phyloP scores from a whole-genome alignment of 2,329 filamentous ascomycete species.

The Pseudocercospora macadamiae region DNA sequence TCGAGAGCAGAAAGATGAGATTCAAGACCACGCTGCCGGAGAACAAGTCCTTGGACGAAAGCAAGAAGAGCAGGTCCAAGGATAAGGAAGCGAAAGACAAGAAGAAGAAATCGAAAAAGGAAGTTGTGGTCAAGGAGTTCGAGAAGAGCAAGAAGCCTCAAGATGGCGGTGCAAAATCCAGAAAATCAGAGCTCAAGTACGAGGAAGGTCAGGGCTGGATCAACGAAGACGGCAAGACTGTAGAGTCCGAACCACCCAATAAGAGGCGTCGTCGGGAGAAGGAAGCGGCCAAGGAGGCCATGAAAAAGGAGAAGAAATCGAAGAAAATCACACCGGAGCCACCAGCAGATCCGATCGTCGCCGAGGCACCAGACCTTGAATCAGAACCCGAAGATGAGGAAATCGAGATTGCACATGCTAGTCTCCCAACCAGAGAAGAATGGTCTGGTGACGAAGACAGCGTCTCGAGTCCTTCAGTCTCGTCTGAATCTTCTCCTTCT shows the following conservation, averaged over 20 bases:
- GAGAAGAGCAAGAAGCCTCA: slow-evolving; percentile 72
- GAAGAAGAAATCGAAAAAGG: slow-evolving; percentile 59
- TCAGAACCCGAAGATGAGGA: slow-evolving; percentile 19
- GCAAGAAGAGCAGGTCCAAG: slow-evolving; percentile 65
- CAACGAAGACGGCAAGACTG: slow-evolving; percentile 73
- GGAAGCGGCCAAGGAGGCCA: slow-evolving; percentile 17
- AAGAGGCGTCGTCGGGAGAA: slow-evolving; percentile 38
- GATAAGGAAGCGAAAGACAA: slow-evolving; percentile 66
- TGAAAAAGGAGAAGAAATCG: slow-evolving; percentile 7
- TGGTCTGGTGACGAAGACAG: slow-evolving; percentile 19
- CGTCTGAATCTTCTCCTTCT: slow-evolving; percentile 15
- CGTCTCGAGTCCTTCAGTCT: slow-evolving; percentile 9
- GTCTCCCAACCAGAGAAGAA: slow-evolving; percentile 12
- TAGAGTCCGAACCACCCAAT: slow-evolving; percentile 58
- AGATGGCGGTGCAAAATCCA: slow-evolving; percentile 45
- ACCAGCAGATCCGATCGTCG: slow-evolving; percentile 11
- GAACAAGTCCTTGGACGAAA: slow-evolving; percentile 58
- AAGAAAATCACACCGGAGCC: slow-evolving; percentile 2
- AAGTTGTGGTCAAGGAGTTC: slow-evolving; percentile 84
- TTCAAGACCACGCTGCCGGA: slow-evolving; percentile 77
- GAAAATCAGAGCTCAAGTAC: slow-evolving; percentile 60
- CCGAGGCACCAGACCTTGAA: slow-evolving; percentile 13
- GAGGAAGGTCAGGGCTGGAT: slow-evolving; percentile 89
- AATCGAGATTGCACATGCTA: slow-evolving; percentile 18
- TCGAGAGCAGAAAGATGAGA: slow-evolving; percentile 74